A percentile compares a stretch with the other conserved stretches of the same genome.
Conservation (phyloP, 345 rosid genomes). For the Microcos paniculata region DNA sequence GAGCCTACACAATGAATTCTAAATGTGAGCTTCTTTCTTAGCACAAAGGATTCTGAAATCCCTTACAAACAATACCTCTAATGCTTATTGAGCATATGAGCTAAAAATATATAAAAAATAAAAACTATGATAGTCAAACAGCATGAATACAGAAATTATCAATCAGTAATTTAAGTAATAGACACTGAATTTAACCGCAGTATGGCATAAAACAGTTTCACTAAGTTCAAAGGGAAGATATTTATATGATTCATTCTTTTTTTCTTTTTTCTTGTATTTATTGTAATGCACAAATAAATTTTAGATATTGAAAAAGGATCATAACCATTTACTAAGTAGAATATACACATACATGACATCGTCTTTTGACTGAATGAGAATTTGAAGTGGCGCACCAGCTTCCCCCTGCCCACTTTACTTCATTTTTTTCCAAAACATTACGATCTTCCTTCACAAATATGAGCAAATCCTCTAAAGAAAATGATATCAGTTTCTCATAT, state of each 20-base stretch:
- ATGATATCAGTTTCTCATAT: constrained; percentile 26
- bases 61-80: background rate
- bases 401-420: constrained; percentile 28
- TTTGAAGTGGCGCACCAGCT: constrained; percentile 31
- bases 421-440: constrained; percentile 26
- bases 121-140: constrained; percentile 1
- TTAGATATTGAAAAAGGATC: constrained; percentile 1
- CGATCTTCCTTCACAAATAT: constrained; percentile 42
- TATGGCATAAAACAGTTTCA: constrained; percentile 1
- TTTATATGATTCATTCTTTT: background rate
- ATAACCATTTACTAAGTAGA: constrained; percentile 15
- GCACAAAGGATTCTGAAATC: background rate
- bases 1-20: background rate
- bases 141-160: background rate
- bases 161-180: background rate
- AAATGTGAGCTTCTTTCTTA: background rate
- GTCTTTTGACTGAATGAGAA: constrained; percentile 36
- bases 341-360: constrained; percentile 55
- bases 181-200: background rate
- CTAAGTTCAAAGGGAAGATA: background rate
- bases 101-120: too few species aligned
- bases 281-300: background rate
- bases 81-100: background rate
- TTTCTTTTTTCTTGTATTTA: background rate
- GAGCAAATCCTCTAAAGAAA: constrained; percentile 68